These are phyloP conservation scores for Myriosclerotinia curreyana DNA, from an alignment of 2,329 filamentous ascomycete genomes.

Conservation along the genomic window DNA sequence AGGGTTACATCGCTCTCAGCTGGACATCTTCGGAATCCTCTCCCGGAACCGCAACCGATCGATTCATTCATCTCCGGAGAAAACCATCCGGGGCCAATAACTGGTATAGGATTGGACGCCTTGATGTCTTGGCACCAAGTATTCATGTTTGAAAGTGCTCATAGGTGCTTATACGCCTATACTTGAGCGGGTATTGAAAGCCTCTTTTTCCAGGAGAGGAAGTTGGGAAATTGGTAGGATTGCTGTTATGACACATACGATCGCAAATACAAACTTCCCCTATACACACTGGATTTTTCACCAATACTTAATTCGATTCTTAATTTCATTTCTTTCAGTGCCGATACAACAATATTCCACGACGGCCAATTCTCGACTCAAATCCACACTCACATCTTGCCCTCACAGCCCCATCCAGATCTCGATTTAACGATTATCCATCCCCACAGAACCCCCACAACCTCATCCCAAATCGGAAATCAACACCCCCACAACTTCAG, in stretches of 20 bases:
- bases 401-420: neutral
- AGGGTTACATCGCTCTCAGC: conserved; percentile 5
- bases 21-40: neutral
- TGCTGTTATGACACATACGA: neutral
- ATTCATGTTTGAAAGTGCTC: neutral
- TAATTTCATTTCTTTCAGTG: too few species aligned
- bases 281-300: too few species aligned
- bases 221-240: neutral
- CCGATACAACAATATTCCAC: too few species aligned
- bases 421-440: neutral
- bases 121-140: conserved; percentile 5
- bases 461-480: neutral
- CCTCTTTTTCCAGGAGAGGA: conserved; percentile 5
- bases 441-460: conserved; percentile 12
- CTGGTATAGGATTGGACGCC: neutral
- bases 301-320: too few species aligned
- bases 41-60: neutral
- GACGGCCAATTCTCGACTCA: too few species aligned
- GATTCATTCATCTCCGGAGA: neutral
- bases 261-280: neutral
- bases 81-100: neutral
- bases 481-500: neutral
- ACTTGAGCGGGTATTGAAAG: neutral
- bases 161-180: neutral
- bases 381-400: neutral